phyloP scores from a whole-genome alignment of 1,284 basidiomycete genomes.

The Leccinum angustisporum region DNA sequence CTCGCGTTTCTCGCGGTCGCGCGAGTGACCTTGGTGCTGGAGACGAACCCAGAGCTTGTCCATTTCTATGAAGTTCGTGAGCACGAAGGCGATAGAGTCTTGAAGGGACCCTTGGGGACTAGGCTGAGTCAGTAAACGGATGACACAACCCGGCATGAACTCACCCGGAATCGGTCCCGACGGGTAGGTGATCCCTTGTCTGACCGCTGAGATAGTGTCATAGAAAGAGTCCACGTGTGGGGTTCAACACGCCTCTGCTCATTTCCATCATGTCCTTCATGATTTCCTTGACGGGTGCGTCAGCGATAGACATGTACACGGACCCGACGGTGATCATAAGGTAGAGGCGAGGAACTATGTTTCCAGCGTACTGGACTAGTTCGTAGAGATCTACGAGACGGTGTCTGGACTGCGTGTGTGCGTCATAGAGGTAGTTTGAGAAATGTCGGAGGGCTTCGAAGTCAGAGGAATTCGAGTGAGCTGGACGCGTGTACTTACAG shows the following conservation, averaged over 20 bases:
- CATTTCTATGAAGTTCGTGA: slow-evolving; percentile 99
- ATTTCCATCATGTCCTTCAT: slow-evolving; percentile 99
- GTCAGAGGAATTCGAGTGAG: slow-evolving; percentile 2
- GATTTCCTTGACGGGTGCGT: slow-evolving; percentile 94
- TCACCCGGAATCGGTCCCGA: slow-evolving; percentile 80
- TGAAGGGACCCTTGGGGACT: slow-evolving; percentile 86
- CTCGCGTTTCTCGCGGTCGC: slow-evolving; percentile 93
- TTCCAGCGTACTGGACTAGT: slow-evolving; percentile 94
- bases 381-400: slow-evolving; percentile 97
- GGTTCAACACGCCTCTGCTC: slow-evolving; percentile 44
- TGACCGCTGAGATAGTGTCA: slow-evolving; percentile 94
- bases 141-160: slow-evolving; percentile 27
- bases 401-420: slow-evolving; percentile 54
- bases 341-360: slow-evolving; percentile 91
- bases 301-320: slow-evolving; percentile 95
- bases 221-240: slow-evolving; percentile 44
- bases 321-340: slow-evolving; percentile 98
- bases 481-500: slow-evolving; percentile 50
- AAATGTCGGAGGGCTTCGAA: slow-evolving; percentile 97
- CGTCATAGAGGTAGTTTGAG: slow-evolving; percentile 92
- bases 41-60: slow-evolving; percentile 98
- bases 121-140: neutral
- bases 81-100: slow-evolving; percentile 90
- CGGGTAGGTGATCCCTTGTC: slow-evolving; percentile 87
- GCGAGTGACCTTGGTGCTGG: slow-evolving; percentile 93